Base-by-base conservation (phyloP, 1,284 basidiomycete species). In the Mycena sp. region DNA sequence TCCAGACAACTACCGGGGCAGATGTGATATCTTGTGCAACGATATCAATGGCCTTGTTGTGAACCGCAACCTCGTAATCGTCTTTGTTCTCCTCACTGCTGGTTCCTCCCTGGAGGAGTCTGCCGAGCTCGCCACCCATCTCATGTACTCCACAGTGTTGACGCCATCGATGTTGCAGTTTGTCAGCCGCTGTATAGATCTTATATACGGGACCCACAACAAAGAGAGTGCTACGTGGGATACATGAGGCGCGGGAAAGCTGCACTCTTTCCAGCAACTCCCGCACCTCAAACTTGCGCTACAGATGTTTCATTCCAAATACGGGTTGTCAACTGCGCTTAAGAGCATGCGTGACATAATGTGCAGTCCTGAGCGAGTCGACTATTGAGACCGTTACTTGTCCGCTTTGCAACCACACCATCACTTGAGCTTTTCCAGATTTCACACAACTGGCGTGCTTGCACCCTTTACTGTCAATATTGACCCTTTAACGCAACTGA, bases 401-500 rank as follows among this genome's bases (percentile, higher is more conserved):
- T n/a, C n/a, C n/a, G n/a, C n/a, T n/a, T 67, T 82, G 29, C 69
- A 69, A 37, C 78, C 79, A 3, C 65, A 65, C 11, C 80, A 81
- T 67, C 73, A 80, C 6, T 46, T 78, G 16, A 72, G 76, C 5
- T 74, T 79, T 35, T 65, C 69, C 28, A 73, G 69, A 10, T 78
- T 76, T 61, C 77, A 78, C 70, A 68, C 77, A 54, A 77, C 75
- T n/a, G 80, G 80, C 0, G 69, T 80, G 12, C 70, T 82, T 4
- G 70, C 73, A 2, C 79, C 80, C 0, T 81, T 79, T 62, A 71
- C 76, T 2, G 58, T 75, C 17, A 70, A 77, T 48, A 67, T 74
- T 5, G 67, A 52, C 10, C 58, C 67, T 40, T 80, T 81, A 61
- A 76, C 65, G 28, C 69, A 77, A 41, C 79, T 79, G 1, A 82